Evolutionary conservation across 371 early-diverging fungal genomes (phyloP).

Genomic region (Mortierella sp.): DNA sequence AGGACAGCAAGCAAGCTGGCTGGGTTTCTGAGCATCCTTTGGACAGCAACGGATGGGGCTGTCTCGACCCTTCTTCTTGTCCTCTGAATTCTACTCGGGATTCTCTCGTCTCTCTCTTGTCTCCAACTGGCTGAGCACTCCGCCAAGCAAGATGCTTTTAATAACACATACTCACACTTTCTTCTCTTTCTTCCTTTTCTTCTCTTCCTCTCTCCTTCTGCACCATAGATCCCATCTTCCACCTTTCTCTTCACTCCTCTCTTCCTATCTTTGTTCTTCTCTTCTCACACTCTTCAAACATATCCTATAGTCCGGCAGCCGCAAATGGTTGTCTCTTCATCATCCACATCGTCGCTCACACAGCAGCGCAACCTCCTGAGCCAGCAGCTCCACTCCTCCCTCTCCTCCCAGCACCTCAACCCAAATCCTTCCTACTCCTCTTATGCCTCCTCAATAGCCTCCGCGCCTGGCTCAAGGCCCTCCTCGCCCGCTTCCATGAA

Average conservation of each 20-base stretch:
- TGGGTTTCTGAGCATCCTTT: not conserved
- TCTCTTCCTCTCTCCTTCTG: not conserved
- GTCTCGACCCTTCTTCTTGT: not conserved
- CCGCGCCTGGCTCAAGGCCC: slow-evolving; percentile 41
- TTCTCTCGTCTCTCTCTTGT: not conserved
- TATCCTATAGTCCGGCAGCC: slow-evolving; percentile 16
- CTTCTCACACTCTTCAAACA: not conserved
- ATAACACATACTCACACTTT: not conserved
- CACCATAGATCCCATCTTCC: not conserved
- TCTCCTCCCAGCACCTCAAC: slow-evolving; percentile 48
- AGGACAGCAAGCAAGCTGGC: not conserved
- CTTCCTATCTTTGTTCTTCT: slow-evolving; percentile 3
- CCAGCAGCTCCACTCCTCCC: slow-evolving; percentile 47
- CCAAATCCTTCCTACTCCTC: slow-evolving; percentile 32
- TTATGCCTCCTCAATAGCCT: slow-evolving; percentile 53
- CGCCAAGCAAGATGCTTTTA: not conserved
- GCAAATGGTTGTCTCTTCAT: slow-evolving; percentile 57
- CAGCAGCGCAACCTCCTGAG: slow-evolving; percentile 52
- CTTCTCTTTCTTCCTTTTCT: not conserved
- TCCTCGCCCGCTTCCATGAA: slow-evolving; percentile 46
- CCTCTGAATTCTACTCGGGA: not conserved
- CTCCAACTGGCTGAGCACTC: not conserved
- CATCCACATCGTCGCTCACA: slow-evolving; percentile 31
- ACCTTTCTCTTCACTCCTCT: not conserved
- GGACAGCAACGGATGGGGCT: not conserved